Percentiles rank a stretch among this genome's conserved stretches.
Conservation (phyloP, 495 filamentous ascomycete species). For the Hypoxylon perforatum region DNA sequence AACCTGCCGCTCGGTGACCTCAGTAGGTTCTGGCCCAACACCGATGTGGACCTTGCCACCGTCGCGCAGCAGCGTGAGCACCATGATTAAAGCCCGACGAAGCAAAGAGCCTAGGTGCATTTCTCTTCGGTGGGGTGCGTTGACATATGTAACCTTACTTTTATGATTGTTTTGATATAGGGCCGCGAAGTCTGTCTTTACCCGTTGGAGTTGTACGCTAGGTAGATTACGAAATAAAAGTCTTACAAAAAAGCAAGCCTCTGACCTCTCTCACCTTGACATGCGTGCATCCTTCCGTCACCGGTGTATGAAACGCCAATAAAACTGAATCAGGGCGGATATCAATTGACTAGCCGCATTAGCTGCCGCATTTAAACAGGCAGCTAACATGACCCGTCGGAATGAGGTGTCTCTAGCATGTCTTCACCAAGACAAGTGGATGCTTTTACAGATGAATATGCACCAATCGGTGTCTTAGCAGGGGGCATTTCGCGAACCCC, state of each 20-base stretch:
- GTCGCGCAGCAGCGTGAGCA: slow-evolving; percentile 42
- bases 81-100: slow-evolving; percentile 30
- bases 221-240: no score
- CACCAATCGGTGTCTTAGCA: background rate
- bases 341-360: no score
- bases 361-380: no score
- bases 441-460: background rate
- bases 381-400: no score
- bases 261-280: no score
- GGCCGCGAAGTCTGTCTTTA: no score
- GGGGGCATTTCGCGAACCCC: background rate
- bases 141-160: background rate
- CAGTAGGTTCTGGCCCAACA: slow-evolving; percentile 63
- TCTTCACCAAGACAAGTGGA: background rate
- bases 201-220: no score
- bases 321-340: no score
- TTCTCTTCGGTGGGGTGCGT: background rate
- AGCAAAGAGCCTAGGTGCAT: background rate
- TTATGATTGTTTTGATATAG: background rate
- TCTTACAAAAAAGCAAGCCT: no score
- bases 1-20: slow-evolving; percentile 66
- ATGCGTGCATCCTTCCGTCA: no score
- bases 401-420: no score
- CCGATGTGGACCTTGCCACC: slow-evolving; percentile 56
- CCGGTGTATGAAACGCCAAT: no score